Evolutionary conservation across 2,329 filamentous ascomycete species (phyloP), one percentile per base, ranked within the genome.

Genomic region (Stagonosporopsis tanaceti): DNA sequence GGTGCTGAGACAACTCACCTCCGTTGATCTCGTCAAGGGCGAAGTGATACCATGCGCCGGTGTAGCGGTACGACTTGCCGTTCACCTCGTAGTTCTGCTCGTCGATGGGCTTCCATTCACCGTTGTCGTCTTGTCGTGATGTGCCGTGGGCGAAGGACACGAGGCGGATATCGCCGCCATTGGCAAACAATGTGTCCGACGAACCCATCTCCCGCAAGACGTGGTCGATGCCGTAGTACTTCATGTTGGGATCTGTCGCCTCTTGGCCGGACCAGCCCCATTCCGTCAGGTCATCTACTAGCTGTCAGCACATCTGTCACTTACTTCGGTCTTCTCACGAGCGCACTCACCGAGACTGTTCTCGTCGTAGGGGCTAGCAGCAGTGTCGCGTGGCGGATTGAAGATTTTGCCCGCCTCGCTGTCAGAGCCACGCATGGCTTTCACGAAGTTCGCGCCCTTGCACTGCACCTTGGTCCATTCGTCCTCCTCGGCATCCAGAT

Each of bases 361-460:
- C 4, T 30, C 24, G 20, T 42, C 4, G 24, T 37, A 55, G 11
- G 25, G 2, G 4, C 39, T 25, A 14, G 45, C 38, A n/a, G 52
- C 52, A 11, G 45, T 37, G 17, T 42, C 22, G 28, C 45, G 44
- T 14, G 37, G 44, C 9, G 52, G 45, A 6, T 41, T 17, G 32
- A 55, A 55, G 22, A 45, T 35, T 12, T 20, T 48, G 20, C 52
- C 52, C 5, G 52, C 45, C 4, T 55, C 52, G n/a, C 12, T 22
- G 12, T 55, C 45, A 22, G 52, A 48, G 4, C 38, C 45, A 25
- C 38, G 39, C 52, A 55, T 55, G 2, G 52, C 52, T 11, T 17
- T 35, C 11, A 48, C 14, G 7, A 55, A 55, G 11, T 22, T 30
- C 1, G 22, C 15, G 2, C 52, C 45, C 17, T 50, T 47, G 30